Evolutionary conservation across 176 grass and related monocot species (phyloP).

Genomic region (Aegilops bicornis): DNA sequence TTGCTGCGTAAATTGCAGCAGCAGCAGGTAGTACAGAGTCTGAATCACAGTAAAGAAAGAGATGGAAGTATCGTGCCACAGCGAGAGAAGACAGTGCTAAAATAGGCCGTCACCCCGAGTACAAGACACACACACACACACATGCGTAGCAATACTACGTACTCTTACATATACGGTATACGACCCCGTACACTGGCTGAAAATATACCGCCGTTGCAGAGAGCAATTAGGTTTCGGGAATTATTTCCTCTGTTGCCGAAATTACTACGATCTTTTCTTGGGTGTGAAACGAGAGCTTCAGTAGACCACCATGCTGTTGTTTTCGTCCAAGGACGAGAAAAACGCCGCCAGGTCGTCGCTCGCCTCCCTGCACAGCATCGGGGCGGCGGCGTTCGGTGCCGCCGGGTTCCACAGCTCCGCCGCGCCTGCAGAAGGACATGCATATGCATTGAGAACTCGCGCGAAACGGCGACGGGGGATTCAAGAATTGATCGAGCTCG

Average conservation of each 20-base stretch:
- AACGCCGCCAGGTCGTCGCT: conserved; percentile 71
- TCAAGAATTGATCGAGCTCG: background rate
- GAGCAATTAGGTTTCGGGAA: background rate
- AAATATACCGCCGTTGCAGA: conserved; percentile 45
- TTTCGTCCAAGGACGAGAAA: conserved; percentile 47
- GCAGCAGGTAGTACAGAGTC: background rate
- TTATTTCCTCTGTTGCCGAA: background rate
- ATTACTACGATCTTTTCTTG: background rate
- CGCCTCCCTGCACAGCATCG: conserved; percentile 74
- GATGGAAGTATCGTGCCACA: background rate
- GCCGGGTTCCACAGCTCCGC: conserved; percentile 42
- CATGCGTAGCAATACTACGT: background rate
- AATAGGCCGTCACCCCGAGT: conserved; percentile 27
- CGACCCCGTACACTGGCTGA: conserved; percentile 14
- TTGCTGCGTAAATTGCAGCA: background rate
- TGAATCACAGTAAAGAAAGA: background rate
- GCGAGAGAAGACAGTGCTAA: conserved; percentile 41
- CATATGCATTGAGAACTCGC: background rate
- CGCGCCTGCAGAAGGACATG: conserved; percentile 21
- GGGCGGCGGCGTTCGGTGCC: conserved; percentile 11
- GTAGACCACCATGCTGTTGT: conserved; percentile 50
- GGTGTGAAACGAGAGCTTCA: background rate
- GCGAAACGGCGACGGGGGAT: background rate
- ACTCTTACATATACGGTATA: background rate
- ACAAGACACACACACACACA: background rate